phyloP scores from a whole-genome alignment of 2,329 filamentous ascomycete species.

The Lachnellula arida region DNA sequence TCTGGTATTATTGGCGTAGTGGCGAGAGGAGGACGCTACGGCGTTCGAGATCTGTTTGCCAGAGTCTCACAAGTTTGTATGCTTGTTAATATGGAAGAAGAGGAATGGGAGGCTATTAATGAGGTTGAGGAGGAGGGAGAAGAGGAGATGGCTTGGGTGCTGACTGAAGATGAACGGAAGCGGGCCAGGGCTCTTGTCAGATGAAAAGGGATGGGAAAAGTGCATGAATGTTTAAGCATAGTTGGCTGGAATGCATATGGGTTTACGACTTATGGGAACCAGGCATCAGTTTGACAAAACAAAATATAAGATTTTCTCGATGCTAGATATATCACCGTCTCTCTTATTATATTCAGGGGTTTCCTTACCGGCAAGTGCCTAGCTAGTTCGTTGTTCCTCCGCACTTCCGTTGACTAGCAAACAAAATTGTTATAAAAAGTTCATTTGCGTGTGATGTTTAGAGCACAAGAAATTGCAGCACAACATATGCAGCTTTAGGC shows the following conservation, averaged over 20 bases:
- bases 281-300: too few relatives aligned
- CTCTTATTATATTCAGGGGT: too few relatives aligned
- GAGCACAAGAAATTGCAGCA: too few relatives aligned
- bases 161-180: conserved; percentile 68
- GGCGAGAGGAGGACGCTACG: conserved; percentile 66
- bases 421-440: too few relatives aligned
- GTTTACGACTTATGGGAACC: conserved; percentile 20
- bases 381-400: too few relatives aligned
- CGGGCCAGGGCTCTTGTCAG: conserved; percentile 65
- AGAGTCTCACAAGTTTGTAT: conserved; percentile 76
- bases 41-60: conserved; percentile 70
- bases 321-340: too few relatives aligned
- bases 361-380: too few relatives aligned
- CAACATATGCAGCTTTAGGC: too few relatives aligned
- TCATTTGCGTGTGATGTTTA: too few relatives aligned
- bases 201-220: neutral
- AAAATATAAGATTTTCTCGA: too few relatives aligned
- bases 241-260: neutral
- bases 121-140: conserved; percentile 47
- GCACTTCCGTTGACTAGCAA: too few relatives aligned
- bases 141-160: conserved; percentile 65
- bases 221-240: neutral
- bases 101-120: conserved; percentile 82
- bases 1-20: conserved; percentile 67
- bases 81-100: conserved; percentile 90